Conservation (phyloP, 2,329 filamentous ascomycete species). For the Madurella fahalii region DNA sequence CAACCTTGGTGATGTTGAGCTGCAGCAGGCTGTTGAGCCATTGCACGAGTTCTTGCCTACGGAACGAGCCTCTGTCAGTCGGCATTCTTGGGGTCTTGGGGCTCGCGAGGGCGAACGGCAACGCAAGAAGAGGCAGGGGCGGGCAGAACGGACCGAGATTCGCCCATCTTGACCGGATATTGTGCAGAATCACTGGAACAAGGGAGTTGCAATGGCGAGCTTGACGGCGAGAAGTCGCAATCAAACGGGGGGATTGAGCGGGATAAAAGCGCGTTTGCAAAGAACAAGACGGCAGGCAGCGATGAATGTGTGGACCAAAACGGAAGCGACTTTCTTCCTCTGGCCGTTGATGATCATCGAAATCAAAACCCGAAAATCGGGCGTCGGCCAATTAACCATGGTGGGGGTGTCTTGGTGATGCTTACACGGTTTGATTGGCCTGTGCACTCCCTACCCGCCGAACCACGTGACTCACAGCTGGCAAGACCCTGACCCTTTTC, state of each 20-base stretch:
- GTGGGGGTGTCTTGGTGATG: conserved; percentile 26
- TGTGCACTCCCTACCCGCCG: too few relatives aligned
- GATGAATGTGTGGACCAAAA: conserved; percentile 7
- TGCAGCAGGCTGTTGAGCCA: conserved; percentile 98
- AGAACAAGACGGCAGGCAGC: conserved; percentile 15
- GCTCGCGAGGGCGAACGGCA: conserved; percentile 9
- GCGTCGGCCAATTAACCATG: conserved; percentile 40
- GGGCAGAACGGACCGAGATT: conserved; percentile 40
- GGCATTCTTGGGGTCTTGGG: neutral
- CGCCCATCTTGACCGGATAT: conserved; percentile 40
- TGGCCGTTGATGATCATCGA: conserved; percentile 25
- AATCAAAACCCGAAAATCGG: conserved; percentile 25
- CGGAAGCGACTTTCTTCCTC: conserved; percentile 22
- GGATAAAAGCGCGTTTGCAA: conserved; percentile 1
- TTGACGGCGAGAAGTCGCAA: neutral
- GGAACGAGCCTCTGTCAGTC: conserved; percentile 19
- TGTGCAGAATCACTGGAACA: conserved; percentile 10
- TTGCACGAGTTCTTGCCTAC: conserved; percentile 88
- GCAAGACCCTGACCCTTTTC: neutral
- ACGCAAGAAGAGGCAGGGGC: neutral
- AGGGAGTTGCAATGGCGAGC: conserved; percentile 8
- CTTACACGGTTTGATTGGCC: conserved; percentile 14
- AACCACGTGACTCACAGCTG: too few relatives aligned
- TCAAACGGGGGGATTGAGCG: neutral
- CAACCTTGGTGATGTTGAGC: conserved; percentile 97